Base-by-base conservation (phyloP, 257 asterid species). In the Capsicum baccatum region DNA sequence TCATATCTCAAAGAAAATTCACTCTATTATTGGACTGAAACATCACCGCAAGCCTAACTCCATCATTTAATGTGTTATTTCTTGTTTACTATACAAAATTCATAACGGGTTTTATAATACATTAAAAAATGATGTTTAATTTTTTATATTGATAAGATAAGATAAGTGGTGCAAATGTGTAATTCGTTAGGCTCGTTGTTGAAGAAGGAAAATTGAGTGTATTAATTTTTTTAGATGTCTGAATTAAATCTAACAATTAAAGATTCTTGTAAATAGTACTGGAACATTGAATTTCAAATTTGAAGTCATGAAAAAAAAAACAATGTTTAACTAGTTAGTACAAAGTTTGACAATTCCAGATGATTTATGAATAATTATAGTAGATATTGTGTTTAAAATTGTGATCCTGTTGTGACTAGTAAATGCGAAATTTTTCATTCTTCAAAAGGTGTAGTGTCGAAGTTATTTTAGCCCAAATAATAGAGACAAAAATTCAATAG, bases 361-460 rank as follows among this genome's bases (percentile, higher is more conserved):
- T 64, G 19, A 12, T 8, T 12, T 33, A 9, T 0, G 0, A 35
- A 14, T 0, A 0, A 0, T 3, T 33, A 33, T 33, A 21, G 5
- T 63, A 21, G 26, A 63, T 33, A 13, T 62, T 62, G 3, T 62
- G n/a, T 19, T 9, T 19, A 19, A 62, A 19, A 3, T 19, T 19
- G 9, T 62, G 13, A 62, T 62, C 6, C 9, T 33, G 12, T 63
- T 9, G 11, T 6, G 3, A 63, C 9, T 63, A 21, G 35, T 21
- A 26, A 63, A 54, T 13, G n/a, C 19, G 1, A 14, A 15, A 5
- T 14, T 26, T 26, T 26, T 0, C 11, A 6, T 11, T 26, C 5
- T 21, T 64, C 4, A 1, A 8, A 64, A 16, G 1, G 9, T 26
- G 4, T 26, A 26, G 17, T 0, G 1, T 1, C 3, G 19, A 15